These are phyloP conservation scores for Penicillium longicatenatum DNA, from an alignment of 495 filamentous ascomycete species.

Conservation along the genomic window DNA sequence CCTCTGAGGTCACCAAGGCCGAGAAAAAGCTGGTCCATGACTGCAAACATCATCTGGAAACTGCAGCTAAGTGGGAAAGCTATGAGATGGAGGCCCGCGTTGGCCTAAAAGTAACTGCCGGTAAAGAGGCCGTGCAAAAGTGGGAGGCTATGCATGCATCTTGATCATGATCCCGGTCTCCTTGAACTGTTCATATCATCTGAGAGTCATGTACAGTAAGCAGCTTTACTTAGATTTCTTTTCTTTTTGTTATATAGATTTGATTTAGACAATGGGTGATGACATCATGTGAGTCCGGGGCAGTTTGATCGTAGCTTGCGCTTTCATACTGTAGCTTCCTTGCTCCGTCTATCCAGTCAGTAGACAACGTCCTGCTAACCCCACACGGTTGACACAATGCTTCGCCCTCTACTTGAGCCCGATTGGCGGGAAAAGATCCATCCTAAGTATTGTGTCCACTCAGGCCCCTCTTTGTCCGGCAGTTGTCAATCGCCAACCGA, in stretches of 20 bases:
- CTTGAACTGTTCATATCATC: not conserved
- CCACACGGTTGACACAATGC: constrained; percentile 3
- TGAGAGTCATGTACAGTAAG: not conserved
- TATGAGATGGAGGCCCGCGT: constrained; percentile 87
- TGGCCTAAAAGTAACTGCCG: constrained; percentile 81
- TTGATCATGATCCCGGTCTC: not conserved
- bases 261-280: not conserved
- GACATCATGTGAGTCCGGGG: not conserved
- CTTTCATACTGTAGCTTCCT: not conserved
- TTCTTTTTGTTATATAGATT: not conserved
- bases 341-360: not conserved
- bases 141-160: constrained; percentile 49
- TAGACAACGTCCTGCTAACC: not conserved
- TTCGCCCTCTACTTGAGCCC: not conserved
- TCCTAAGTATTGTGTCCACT: constrained; percentile 1
- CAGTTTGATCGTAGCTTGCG: not conserved
- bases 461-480: not conserved
- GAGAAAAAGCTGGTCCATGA: constrained; percentile 59
- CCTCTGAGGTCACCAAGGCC: constrained; percentile 24
- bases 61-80: constrained; percentile 78
- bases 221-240: not conserved
- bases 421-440: constrained; percentile 1
- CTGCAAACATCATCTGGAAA: constrained; percentile 73
- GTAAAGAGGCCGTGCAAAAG: constrained; percentile 73
- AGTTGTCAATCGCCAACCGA: not conserved